Percentiles rank a stretch among this genome's conserved stretches.
phyloP scores from a whole-genome alignment of 257 asterid species.

The Rauvolfia tetraphylla region DNA sequence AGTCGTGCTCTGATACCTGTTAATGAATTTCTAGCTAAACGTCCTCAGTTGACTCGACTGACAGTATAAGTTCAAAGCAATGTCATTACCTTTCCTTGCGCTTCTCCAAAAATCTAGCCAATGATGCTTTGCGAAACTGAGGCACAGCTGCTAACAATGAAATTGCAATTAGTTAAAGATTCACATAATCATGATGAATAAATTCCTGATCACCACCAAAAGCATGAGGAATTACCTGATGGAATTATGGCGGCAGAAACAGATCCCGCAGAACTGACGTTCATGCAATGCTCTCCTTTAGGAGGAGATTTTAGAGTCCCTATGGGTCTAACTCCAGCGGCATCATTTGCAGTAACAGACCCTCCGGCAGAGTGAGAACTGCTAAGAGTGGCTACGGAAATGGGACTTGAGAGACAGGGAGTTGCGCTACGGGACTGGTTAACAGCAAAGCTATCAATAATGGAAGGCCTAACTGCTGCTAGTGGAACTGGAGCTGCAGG shows the following conservation, averaged over 20 bases:
- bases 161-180: slow-evolving; percentile 3
- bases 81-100: slow-evolving; percentile 76
- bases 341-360: slow-evolving; percentile 22
- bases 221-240: slow-evolving; percentile 37
- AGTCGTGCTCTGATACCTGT: background rate
- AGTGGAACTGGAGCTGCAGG: slow-evolving; percentile 44
- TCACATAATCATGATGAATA: background rate
- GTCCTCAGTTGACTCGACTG: background rate
- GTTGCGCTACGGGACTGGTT: slow-evolving; percentile 35
- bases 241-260: slow-evolving; percentile 36
- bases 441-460: slow-evolving; percentile 36
- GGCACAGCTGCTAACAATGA: slow-evolving; percentile 79
- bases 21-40: background rate
- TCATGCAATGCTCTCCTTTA: slow-evolving; percentile 41
- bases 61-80: background rate
- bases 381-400: slow-evolving; percentile 28
- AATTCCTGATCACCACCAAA: background rate
- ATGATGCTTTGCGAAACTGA: slow-evolving; percentile 79
- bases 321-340: slow-evolving; percentile 28
- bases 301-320: slow-evolving; percentile 31
- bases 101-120: slow-evolving; percentile 90
- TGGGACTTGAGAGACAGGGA: slow-evolving; percentile 36
- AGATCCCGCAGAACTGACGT: slow-evolving; percentile 32
- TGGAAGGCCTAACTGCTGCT: slow-evolving; percentile 34
- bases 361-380: slow-evolving; percentile 34